Base-by-base conservation (phyloP, 2,329 filamentous ascomycete species). In the Calonectria henricotiae region DNA sequence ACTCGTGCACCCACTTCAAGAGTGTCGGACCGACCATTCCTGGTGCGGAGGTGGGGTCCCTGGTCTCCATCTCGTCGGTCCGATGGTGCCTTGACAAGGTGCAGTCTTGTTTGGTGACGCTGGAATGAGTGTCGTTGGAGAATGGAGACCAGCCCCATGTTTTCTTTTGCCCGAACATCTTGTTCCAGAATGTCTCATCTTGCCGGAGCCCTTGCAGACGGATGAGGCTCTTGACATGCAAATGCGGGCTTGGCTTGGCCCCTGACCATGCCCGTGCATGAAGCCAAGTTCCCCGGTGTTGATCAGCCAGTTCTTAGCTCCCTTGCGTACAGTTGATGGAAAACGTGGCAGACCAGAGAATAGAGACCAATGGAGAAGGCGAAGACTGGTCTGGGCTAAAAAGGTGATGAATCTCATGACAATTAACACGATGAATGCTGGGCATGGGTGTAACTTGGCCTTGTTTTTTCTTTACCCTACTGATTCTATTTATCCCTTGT, bases 101-200 rank as follows among this genome's bases (percentile, higher is more conserved):
- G 47, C 15, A 37, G 51, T 25, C 35, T 23, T 17, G 32, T 4
- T 37, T 23, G n/a, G 8, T 39, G 32, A 17, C n/a, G 32, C 32
- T 58, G 35, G 17, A 58, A 39, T 58, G 17, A 6, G 32, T 13
- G 13, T 23, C 20, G 25, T 25, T 3, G 17, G 30, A 39, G 35
- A 32, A 25, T 3, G 17, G 30, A 39, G 35, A 32, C 51, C 51
- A 58, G 37, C 23, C 51, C 51, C 51, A 39, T 25, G 51, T 15
- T n/a, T 11, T 6, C 3, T 17, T 25, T 17, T 25, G 8, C 15
- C n/a, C 17, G 20, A 39, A 39, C 25, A 11, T 58, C 35, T 9
- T 20, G 32, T 58, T 58, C 51, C 51, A 58, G 51, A 58, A 58
- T 58, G 51, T 8, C 37, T 25, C 15, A 58, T 58, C 51, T 39